Base-by-base conservation (phyloP, 2,329 filamentous ascomycete genomes). In the Ceratocystis papillata region DNA sequence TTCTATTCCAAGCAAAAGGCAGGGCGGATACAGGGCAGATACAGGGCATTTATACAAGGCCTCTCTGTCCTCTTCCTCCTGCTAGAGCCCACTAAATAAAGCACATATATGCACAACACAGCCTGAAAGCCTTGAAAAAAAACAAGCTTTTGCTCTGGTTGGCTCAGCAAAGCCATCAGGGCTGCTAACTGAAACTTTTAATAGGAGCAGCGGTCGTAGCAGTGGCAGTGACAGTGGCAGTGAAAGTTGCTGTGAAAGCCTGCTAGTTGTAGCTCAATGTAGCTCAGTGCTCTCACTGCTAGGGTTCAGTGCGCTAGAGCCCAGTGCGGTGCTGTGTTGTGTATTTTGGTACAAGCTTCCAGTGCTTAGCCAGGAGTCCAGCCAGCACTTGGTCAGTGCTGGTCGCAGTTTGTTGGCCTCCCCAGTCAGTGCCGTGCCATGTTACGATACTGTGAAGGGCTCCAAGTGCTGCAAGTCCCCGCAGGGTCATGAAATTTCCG, bases 141-240 rank as follows among this genome's bases (percentile, higher is more conserved):
- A 41, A 41, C 37, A 41, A 12, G 37, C 37, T 41, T 41, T 41
- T 41, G 37, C 37, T 15, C 12, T 25, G 50, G 50, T 28, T 30
- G 22, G 50, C 46, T 22, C 17, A 48, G 46, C 46, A n/a, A 22
- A 20, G n/a, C 8, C 48, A 20, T 20, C 7, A 25, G 25, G 22
- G 8, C 53, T 57, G 4, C 25, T 33, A 57, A 37, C 25, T 53
- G 20, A 15, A 53, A 15, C 20, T 53, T 28, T 17, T 5, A 28
- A 22, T 28, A 37, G 28, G 10, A 20, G 28, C 55, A 25, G 55
- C 20, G 55, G 15, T 8, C 8, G 55, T 59, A 15, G 22, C 55
- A 59, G 55, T 59, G 55, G 20, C 50, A 55, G 50, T 55, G 50
- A 22, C 53, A 57, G 53, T 57, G 53, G 46, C 46, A 50, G 46